Evolutionary conservation across 1,284 basidiomycete genomes (phyloP), one percentile per base, ranked within the genome.

Genomic region (Bjerkandera adusta): DNA sequence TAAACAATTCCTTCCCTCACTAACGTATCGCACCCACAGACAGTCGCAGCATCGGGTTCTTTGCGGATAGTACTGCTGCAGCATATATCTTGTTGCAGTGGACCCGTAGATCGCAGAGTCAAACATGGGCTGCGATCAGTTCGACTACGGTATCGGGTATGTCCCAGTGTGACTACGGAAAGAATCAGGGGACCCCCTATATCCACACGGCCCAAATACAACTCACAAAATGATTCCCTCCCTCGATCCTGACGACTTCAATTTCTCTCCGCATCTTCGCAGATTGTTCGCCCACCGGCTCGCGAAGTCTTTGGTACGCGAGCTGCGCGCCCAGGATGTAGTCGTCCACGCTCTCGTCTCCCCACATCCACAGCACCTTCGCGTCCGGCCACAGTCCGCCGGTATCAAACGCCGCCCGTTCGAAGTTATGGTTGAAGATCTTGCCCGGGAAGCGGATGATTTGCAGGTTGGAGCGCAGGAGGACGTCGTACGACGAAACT

Each of bases 161-260:
- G n/a, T 48, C 46, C 39, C 46, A 48, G 24, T 48, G 46, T 11
- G 46, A 27, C 46, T 48, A 32, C 7, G n/a, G 16, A 35, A 21
- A 34, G 8, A 8, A 21, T 4, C n/a, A 40, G 21, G 7, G 24
- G 30, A 48, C 2, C 21, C 20, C n/a, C n/a, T 5, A 15, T 4
- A 25, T 11, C 6, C 4, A 2, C 13, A 10, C 21, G 24, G 21
- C n/a, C n/a, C n/a, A n/a, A n/a, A n/a, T 5, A 10, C 18, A 4
- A 45, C 55, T 49, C 24, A 57, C 56, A 25, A 55, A 50, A 30
- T 55, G 56, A 37, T 55, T 55, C 5, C 36, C 45, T 4, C 53
- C 47, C 15, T 45, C 25, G 1, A 53, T 3, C 1, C 41, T 35
- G 15, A 38, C 21, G 13, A 49, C 25, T 11, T 29, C 22, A 13